A percentile compares a stretch with the other conserved stretches of the same genome.
phyloP scores from a whole-genome alignment of 2,329 filamentous ascomycete species.

The Penicillium olsonii region DNA sequence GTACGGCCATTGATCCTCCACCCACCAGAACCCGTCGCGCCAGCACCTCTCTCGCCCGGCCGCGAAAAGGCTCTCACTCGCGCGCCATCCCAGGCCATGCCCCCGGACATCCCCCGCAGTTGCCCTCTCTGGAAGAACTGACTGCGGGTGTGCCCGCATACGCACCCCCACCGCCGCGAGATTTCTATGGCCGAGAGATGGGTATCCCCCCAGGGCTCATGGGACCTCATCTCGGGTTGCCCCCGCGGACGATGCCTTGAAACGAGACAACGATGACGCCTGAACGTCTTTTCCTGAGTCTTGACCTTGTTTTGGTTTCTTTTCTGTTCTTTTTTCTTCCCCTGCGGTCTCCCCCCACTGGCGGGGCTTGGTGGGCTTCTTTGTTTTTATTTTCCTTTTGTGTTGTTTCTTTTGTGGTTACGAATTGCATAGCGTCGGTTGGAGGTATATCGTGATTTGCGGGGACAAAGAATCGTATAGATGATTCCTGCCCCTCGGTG shows the following conservation, averaged over 20 bases:
- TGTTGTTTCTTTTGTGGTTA: constrained; percentile 24
- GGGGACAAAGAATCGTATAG: constrained; percentile 29
- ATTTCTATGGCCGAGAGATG: constrained; percentile 37
- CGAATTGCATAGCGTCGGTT: constrained; percentile 43
- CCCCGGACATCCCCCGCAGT: constrained; percentile 30
- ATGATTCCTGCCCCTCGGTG: constrained; percentile 24
- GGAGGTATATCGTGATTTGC: constrained; percentile 37
- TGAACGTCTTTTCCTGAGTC: constrained; percentile 28
- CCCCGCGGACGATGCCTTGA: constrained; percentile 41
- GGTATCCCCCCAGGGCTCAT: constrained; percentile 33
- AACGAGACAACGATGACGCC: constrained; percentile 23
- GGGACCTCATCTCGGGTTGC: constrained; percentile 33
- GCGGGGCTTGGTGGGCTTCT: too few species aligned
- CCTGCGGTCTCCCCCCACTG: neutral
- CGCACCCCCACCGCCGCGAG: constrained; percentile 39
- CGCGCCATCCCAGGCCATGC: constrained; percentile 35
- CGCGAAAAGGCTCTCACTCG: constrained; percentile 42
- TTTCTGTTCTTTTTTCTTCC: neutral
- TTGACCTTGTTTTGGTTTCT: neutral
- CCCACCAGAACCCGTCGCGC: constrained; percentile 37
- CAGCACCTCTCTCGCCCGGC: constrained; percentile 41
- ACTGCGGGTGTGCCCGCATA: constrained; percentile 51
- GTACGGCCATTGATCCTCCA: constrained; percentile 54
- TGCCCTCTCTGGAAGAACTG: constrained; percentile 50
- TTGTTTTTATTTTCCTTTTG: neutral